These are phyloP conservation scores for Aspergillus kassunensis DNA, from an alignment of 495 filamentous ascomycete genomes.

Conservation along the genomic window DNA sequence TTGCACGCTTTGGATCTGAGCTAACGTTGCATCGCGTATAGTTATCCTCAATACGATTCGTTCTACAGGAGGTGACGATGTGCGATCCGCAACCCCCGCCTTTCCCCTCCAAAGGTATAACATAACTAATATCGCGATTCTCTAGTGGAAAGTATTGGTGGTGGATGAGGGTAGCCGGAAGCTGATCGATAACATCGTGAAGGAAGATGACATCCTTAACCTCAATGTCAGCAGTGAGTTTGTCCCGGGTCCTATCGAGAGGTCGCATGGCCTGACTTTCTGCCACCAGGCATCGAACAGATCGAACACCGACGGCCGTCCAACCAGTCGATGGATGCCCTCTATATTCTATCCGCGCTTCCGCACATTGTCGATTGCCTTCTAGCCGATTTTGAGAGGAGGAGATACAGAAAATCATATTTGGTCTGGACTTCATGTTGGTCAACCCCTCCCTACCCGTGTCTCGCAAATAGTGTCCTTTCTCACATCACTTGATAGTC, in stretches of 20 bases:
- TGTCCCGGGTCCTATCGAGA: neutral
- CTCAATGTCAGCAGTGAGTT: conserved; percentile 86
- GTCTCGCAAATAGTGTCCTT: conserved; percentile 2
- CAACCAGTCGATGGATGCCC: conserved; percentile 86
- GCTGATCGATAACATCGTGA: conserved; percentile 81
- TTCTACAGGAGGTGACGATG: conserved; percentile 55
- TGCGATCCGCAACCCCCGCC: conserved; percentile 29
- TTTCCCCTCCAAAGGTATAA: conserved; percentile 20
- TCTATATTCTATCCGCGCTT: conserved; percentile 83
- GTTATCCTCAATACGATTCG: conserved; percentile 59
- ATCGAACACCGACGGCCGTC: conserved; percentile 78
- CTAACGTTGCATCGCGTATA: conserved; percentile 18
- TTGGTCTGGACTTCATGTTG: conserved; percentile 82
- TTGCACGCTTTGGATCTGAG: neutral
- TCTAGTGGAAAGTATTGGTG: conserved; percentile 93
- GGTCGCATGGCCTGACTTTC: conserved; percentile 25
- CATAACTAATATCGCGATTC: conserved; percentile 25
- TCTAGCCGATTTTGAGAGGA: conserved; percentile 82
- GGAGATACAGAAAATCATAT: conserved; percentile 67
- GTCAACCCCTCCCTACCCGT: conserved; percentile 23
- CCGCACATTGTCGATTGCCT: conserved; percentile 88
- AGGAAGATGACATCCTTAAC: conserved; percentile 93
- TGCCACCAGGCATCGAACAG: conserved; percentile 71
- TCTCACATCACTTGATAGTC: conserved; percentile 30
- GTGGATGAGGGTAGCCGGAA: conserved; percentile 75